Base-by-base conservation (phyloP, 257 asterid species). In the Verbena officinalis region DNA sequence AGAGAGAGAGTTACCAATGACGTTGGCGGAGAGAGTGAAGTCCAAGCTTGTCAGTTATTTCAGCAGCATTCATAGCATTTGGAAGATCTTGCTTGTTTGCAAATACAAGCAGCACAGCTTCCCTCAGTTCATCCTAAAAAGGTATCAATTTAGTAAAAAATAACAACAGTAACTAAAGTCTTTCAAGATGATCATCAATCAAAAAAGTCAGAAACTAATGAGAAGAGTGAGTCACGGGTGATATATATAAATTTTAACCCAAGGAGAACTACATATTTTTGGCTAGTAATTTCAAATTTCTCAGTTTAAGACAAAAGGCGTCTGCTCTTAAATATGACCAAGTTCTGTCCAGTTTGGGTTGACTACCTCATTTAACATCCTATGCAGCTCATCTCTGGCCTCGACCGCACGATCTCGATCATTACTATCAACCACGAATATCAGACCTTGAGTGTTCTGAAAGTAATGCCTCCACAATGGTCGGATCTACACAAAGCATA, bases 401-500 rank as follows among this genome's bases (percentile, higher is more conserved):
- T 86, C 95, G 78, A 87, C 91, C 46, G 80, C 91, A 84, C 95
- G 95, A 50, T 87, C 95, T 27, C 95, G 79, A 72, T 87, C 95
- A 67, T 87, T 87, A 62, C 95, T 87, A 61, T 87, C 95, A 23
- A 87, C 95, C 64, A 87, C 95, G 59, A 87, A 87, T 62, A 87
- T 87, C 64, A 87, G 81, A 63, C 95, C 95, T 79, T 87, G 95
- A 16, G 92, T 87, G 80, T 87, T 87, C 74, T 87, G 95, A 73
- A 87, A 87, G 81, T 87, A 87, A 69, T 84, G 93, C 73, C 95
- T 87, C 93, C 95, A 87, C 75, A 87, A 55, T 75, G 95, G 95
- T 55, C 95, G 87, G 77, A 87, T 87, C 95, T 87, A 79, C 13
- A 78, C 49, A 59, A 40, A 21, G 38, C 61, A 59, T 21, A 52